These are phyloP conservation scores for Leccinum subrobustum DNA, from an alignment of 1,284 basidiomycete species.

Conservation along the genomic window DNA sequence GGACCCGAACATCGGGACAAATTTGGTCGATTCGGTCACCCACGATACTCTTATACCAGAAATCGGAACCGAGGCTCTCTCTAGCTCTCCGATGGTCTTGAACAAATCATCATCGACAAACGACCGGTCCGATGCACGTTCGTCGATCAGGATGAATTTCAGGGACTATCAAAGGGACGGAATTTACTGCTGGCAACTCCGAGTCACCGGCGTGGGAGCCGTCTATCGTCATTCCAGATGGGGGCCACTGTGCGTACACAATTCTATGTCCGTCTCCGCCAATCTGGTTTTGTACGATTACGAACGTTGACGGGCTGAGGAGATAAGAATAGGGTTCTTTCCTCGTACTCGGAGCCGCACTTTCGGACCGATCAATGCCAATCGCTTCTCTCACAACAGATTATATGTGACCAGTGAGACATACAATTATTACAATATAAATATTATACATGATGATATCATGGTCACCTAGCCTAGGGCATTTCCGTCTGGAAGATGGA, in stretches of 20 bases:
- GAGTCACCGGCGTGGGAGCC: conserved; percentile 1
- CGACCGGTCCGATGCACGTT: background rate
- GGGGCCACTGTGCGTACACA: background rate
- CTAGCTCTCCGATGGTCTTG: conserved; percentile 4
- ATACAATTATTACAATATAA: background rate
- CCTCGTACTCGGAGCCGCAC: conserved; percentile 8
- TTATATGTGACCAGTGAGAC: conserved; percentile 9
- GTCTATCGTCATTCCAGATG: background rate
- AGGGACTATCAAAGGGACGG: background rate
- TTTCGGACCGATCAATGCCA: conserved; percentile 12
- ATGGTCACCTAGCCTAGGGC: background rate
- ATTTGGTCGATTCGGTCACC: background rate
- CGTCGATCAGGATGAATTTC: background rate
- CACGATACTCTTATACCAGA: conserved; percentile 12
- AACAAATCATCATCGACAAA: background rate
- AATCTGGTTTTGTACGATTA: background rate
- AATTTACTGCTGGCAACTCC: background rate
- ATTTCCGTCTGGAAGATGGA: background rate
- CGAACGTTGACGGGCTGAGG: conserved; percentile 9
- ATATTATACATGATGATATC: background rate
- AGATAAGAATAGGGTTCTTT: conserved; percentile 8
- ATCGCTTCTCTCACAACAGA: conserved; percentile 12
- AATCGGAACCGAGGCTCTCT: conserved; percentile 4
- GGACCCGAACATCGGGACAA: background rate
- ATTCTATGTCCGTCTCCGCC: background rate